These are phyloP conservation scores for Aspergillus sp. DNA, from an alignment of 2,329 filamentous ascomycete species.

Conservation along the genomic window DNA sequence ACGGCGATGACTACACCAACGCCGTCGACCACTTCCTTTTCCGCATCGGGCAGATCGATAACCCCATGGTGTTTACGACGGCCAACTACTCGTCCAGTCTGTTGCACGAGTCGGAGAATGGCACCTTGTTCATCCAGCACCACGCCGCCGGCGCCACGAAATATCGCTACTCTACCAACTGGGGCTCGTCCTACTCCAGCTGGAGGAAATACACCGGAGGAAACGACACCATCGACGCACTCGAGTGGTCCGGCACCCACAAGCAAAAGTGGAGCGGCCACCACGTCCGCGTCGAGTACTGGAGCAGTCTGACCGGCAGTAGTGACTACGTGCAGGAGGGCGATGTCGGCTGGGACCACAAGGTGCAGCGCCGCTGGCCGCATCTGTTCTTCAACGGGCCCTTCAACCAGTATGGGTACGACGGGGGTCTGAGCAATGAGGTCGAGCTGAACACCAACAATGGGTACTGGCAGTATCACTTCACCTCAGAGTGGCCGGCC, in stretches of 20 bases:
- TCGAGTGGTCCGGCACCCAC: conserved; percentile 62
- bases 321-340: conserved; percentile 65
- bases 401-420: conserved; percentile 68
- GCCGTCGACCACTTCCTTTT: conserved; percentile 65
- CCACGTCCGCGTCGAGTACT: conserved; percentile 68
- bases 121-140: conserved; percentile 58
- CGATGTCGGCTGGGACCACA: conserved; percentile 52
- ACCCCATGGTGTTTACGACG: conserved; percentile 63
- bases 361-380: conserved; percentile 57
- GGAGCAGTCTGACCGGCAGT: conserved; percentile 61
- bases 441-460: conserved; percentile 56
- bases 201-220: conserved; percentile 61
- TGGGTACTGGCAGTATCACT: conserved; percentile 61
- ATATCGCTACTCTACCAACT: conserved; percentile 67
- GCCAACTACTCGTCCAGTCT: conserved; percentile 64
- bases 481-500: conserved; percentile 67
- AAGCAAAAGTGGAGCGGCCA: conserved; percentile 64
- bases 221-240: conserved; percentile 53
- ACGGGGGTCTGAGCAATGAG: conserved; percentile 60
- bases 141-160: conserved; percentile 64
- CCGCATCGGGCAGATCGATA: conserved; percentile 61
- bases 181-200: conserved; percentile 62
- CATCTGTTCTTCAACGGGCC: conserved; percentile 66
- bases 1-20: conserved; percentile 51
- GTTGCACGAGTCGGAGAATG: conserved; percentile 50